Conservation (phyloP, 2,329 filamentous ascomycete genomes). For the Pseudocercospora ulei region DNA sequence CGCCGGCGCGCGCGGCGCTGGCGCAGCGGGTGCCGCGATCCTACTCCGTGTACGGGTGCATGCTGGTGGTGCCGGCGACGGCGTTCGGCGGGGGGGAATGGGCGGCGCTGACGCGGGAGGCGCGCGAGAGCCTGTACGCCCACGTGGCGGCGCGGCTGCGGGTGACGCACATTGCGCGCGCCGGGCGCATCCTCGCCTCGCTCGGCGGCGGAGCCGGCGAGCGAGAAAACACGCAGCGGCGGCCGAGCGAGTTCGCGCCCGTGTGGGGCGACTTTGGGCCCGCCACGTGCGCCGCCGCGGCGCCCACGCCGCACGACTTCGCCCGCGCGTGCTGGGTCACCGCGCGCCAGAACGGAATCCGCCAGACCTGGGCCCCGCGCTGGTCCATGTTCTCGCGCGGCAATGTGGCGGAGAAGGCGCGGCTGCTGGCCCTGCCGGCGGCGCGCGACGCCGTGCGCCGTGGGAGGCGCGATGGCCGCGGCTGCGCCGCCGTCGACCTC, state of each 20-base stretch:
- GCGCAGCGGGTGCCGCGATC: conserved; percentile 65
- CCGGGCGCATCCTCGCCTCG: conserved; percentile 45
- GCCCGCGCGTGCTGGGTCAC: conserved; percentile 64
- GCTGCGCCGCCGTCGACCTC: conserved; percentile 54
- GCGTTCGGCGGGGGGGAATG: conserved; percentile 38
- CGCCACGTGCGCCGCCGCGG: conserved; percentile 14
- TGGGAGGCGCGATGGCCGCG: conserved; percentile 26
- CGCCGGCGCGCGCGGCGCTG: conserved; percentile 71
- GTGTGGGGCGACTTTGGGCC: conserved; percentile 68
- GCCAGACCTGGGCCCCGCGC: conserved; percentile 75
- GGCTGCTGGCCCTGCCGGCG: conserved; percentile 49
- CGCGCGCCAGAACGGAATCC: conserved; percentile 63
- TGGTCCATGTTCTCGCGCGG: conserved; percentile 94
- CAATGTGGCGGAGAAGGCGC: conserved; percentile 79
- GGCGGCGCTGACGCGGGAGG: conserved; percentile 27
- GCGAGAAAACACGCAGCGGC: conserved; percentile 60
- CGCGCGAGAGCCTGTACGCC: conserved; percentile 37
- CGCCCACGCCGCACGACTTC: conserved; percentile 47
- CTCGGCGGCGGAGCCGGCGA: conserved; percentile 4
- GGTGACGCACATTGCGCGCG: conserved; percentile 50
- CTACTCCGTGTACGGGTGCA: conserved; percentile 49
- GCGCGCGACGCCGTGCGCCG: conserved; percentile 30
- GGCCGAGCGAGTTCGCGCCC: conserved; percentile 59
- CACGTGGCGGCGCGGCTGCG: conserved; percentile 38
- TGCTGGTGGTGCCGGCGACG: conserved; percentile 48